Base-by-base conservation (phyloP, 2,329 filamentous ascomycete species). In the Colletotrichum abscissum region DNA sequence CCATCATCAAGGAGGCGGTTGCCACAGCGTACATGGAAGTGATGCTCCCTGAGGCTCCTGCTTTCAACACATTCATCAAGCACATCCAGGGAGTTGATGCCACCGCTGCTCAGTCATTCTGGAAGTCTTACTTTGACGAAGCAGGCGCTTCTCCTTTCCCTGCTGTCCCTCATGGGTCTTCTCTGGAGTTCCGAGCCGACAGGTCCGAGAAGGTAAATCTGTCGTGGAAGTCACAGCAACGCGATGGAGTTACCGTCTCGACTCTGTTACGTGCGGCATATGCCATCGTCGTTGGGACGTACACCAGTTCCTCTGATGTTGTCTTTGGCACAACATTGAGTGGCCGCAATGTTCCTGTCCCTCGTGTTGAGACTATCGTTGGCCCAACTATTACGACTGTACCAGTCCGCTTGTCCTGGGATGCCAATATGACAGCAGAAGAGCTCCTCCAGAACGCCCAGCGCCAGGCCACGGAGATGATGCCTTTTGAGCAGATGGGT, bases 201-300 rank as follows among this genome's bases (percentile, higher is more conserved):
- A 33, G 58, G 58, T 62, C 30, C 35, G 58, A 42, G 22, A 42
- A 28, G n/a, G 38, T 42, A 4, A 24, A 35, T 14, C 58, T 62
- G 58, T 22, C 35, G 11, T 62, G 58, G 58, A 62, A 24, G 33
- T 28, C 58, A 5, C n/a, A 16, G 16, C 58, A 42, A 42, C 58
- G 58, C n/a, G 38, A 62, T 16, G 33, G 38, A 4, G 62, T 64
- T 6, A 64, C 62, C 24, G 46, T 52, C 11, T 35, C 35, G 33
- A 46, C 81, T 5, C 77, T 84, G 30, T 81, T 86, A 38, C 81
- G 83, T 55, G 82, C 82, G n/a, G 84, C 84, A 5, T 86, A 84
- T 83, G 82, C 83, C 5, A 69, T 85, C 19, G 79, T 83, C 1
- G 78, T 83, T 1, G 79, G 80, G 1, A 73, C 81, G 7, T 84